A percentile compares a stretch with the other conserved stretches of the same genome.
phyloP scores from a whole-genome alignment of 352 stramenopile species.

The Phytophthora pisi region DNA sequence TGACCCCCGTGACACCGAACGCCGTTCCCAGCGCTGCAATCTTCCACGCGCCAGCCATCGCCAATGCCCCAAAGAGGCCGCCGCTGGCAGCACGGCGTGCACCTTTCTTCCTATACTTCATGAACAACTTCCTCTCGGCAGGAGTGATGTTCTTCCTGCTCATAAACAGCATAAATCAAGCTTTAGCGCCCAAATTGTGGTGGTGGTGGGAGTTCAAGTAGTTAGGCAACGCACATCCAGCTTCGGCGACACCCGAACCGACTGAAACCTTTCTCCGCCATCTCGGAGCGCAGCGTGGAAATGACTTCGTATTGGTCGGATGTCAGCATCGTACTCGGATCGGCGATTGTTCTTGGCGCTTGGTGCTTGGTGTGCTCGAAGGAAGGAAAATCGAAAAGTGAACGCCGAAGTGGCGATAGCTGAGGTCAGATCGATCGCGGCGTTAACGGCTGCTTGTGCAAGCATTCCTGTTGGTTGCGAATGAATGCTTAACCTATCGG shows the following conservation, averaged over 20 bases:
- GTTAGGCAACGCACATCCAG: slow-evolving; percentile 9
- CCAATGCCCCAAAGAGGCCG: slow-evolving; percentile 12
- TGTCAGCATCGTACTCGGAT: slow-evolving; percentile 6
- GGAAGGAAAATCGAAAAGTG: slow-evolving; percentile 7
- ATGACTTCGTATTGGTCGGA: slow-evolving; percentile 27
- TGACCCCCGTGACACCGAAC: slow-evolving; percentile 17
- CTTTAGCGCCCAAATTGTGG: not conserved
- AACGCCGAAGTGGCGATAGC: not conserved
- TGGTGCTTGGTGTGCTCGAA: not conserved
- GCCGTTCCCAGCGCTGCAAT: slow-evolving; percentile 11
- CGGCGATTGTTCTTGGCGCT: not conserved
- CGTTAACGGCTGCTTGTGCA: not conserved
- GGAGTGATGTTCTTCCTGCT: slow-evolving; percentile 13
- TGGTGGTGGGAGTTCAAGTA: too few relatives aligned
- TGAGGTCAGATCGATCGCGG: not conserved
- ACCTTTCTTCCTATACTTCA: slow-evolving; percentile 20
- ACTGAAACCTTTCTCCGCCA: slow-evolving; percentile 8
- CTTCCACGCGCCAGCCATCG: slow-evolving; percentile 23
- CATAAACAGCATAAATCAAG: not conserved
- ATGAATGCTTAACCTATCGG: not conserved
- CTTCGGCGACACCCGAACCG: not conserved
- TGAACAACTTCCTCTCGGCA: slow-evolving; percentile 13
- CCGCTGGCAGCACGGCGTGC: slow-evolving; percentile 8
- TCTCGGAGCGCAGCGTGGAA: slow-evolving; percentile 15
- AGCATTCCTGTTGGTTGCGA: not conserved